Evolutionary conservation across 441 rosid species (phyloP).

Genomic region (Daphne laureola): DNA sequence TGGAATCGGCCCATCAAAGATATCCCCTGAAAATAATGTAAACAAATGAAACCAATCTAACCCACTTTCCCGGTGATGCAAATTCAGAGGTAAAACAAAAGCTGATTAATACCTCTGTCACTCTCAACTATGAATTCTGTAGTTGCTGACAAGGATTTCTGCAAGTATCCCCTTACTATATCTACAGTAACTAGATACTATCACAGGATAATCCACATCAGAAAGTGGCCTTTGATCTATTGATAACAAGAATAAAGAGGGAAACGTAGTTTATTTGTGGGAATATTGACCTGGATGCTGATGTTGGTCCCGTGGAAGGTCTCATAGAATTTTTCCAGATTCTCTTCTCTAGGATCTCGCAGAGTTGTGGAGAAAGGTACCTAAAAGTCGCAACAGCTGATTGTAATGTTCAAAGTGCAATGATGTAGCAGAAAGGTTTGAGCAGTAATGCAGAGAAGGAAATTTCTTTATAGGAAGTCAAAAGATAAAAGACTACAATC

Average conservation of each 20-base stretch:
- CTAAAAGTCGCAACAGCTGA: slow-evolving; percentile 25
- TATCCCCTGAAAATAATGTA: slow-evolving; percentile 45
- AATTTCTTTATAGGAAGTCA: too few species aligned
- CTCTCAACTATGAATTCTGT: slow-evolving; percentile 69
- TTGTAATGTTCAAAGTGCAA: background rate
- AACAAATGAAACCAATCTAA: slow-evolving; percentile 11
- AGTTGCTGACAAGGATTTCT: slow-evolving; percentile 63
- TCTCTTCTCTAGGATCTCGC: slow-evolving; percentile 45
- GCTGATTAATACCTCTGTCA: slow-evolving; percentile 41
- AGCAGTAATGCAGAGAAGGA: too few species aligned
- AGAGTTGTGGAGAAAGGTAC: slow-evolving; percentile 58
- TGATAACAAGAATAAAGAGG: slow-evolving; percentile 4
- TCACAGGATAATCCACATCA: slow-evolving; percentile 28
- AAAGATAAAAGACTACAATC: too few species aligned
- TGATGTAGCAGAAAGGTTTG: background rate
- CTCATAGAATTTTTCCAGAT: slow-evolving; percentile 57
- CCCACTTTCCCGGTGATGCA: slow-evolving; percentile 1
- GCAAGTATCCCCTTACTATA: slow-evolving; percentile 66
- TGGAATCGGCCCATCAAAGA: slow-evolving; percentile 52
- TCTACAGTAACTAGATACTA: slow-evolving; percentile 80
- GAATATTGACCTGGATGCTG: slow-evolving; percentile 61
- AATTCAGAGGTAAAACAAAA: slow-evolving; percentile 1
- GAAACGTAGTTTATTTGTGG: background rate
- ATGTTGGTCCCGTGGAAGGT: slow-evolving; percentile 82
- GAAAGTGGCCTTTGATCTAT: slow-evolving; percentile 9